Base-by-base conservation (phyloP, 2,329 filamentous ascomycete species). In the Ploettnerulaceae sp. region DNA sequence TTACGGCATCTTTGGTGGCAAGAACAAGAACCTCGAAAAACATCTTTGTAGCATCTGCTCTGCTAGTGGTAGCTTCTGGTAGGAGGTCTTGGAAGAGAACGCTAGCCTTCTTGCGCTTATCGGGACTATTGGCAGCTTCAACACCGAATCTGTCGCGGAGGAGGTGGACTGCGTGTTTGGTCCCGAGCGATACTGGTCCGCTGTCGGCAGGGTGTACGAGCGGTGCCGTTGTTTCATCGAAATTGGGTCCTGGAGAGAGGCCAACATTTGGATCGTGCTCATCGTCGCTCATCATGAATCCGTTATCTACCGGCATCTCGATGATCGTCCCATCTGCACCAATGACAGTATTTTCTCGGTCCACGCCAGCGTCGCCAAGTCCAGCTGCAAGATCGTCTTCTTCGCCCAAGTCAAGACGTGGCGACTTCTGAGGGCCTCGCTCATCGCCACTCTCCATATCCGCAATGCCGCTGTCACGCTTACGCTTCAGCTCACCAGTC, bases 11-110 rank as follows among this genome's bases (percentile, higher is more conserved):
- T 71, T 98, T 98, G 32, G 93, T 98, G 4, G 91, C 93, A 36
- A 98, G 76, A 3, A 98, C 93, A 18, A 98, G 75, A 45, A 93
- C 84, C 69, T 98, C 93, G 61, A 98, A 98, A 72, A 98, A 98
- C 89, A 98, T 96, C 75, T 96, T 96, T 33, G 93, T 98, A 0
- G 93, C 93, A 60, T 97, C 93, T 7, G 86, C 85, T 66, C 88
- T 87, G 56, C 78, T 89, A 0, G 91, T 91, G 51, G 77, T 79
- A 54, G 75, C 71, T 67, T 95, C 88, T 0, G 93, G 93, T 25
- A 96, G 76, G 37, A 98, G 76, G 48, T 95, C 86, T 61, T 96
- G 91, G 74, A 98, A 96, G 3, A 94, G 75, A 3, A 95, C 89
- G 9, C 80, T 80, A 18, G 75, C 77, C 65, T 85, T 85, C 66